phyloP scores from a whole-genome alignment of 2,329 filamentous ascomycete species.

The Xylariaceae sp. region DNA sequence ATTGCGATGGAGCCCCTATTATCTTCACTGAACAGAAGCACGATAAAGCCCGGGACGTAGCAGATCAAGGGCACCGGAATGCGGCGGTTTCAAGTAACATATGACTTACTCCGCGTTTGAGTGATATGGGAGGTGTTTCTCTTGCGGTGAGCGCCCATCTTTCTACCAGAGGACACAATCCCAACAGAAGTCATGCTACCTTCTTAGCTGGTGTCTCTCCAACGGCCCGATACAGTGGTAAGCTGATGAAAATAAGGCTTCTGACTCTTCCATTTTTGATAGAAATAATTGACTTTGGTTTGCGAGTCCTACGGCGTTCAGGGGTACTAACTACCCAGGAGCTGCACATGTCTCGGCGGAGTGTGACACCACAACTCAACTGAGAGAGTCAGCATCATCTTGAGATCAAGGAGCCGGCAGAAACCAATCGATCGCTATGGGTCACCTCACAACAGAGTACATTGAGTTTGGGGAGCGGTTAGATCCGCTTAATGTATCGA shows the following conservation, averaged over 20 bases:
- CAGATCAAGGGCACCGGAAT: neutral
- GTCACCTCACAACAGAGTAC: neutral
- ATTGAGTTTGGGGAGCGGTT: slow-evolving; percentile 11
- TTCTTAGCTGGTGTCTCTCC: neutral
- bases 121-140: neutral
- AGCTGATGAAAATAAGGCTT: neutral
- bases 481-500: slow-evolving; percentile 22
- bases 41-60: neutral
- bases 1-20: slow-evolving; percentile 19
- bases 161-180: neutral
- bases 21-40: slow-evolving; percentile 11
- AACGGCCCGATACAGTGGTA: neutral
- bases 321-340: neutral
- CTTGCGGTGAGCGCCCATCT: too few species aligned
- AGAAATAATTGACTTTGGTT: neutral
- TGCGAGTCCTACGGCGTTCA: neutral
- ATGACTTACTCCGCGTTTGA: neutral
- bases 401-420: neutral
- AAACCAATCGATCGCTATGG: neutral
- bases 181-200: neutral
- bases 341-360: neutral
- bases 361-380: neutral
- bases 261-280: neutral
- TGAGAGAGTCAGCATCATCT: neutral
- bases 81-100: neutral